Evolutionary conservation across 345 rosid genomes (phyloP).

Genomic region (Murraya paniculata): DNA sequence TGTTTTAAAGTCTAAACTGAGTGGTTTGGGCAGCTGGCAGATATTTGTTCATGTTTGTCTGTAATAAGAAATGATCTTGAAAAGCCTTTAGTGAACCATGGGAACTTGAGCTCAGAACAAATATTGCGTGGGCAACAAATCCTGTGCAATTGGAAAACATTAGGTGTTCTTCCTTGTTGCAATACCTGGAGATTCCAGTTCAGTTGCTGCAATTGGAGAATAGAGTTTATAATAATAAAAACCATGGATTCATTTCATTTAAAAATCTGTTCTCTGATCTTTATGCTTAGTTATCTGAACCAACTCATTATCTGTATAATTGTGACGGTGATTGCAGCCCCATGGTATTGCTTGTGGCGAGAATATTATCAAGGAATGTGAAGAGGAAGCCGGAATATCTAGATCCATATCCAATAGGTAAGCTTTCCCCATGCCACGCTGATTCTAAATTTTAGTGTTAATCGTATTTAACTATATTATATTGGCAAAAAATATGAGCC

Average conservation of each 20-base stretch:
- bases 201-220: background rate
- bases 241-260: background rate
- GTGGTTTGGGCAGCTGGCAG: background rate
- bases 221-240: background rate
- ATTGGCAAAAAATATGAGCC: background rate
- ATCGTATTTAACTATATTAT: background rate
- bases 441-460: conserved; percentile 2
- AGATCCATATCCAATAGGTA: conserved; percentile 54
- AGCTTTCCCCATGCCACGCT: conserved; percentile 5
- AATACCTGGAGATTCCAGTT: background rate
- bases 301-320: background rate
- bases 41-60: background rate
- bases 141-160: background rate
- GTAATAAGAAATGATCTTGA: background rate
- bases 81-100: background rate
- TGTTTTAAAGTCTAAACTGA: background rate
- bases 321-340: conserved; percentile 50
- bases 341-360: conserved; percentile 72
- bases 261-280: background rate
- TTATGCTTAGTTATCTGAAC: background rate
- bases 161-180: conserved; percentile 2
- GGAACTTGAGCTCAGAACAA: conserved; percentile 4
- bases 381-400: conserved; percentile 93
- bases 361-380: conserved; percentile 85
- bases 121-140: background rate